Evolutionary conservation across 371 early-diverging fungal genomes (phyloP), one percentile per base, ranked within the genome.

Genomic region (Mucor sp.): DNA sequence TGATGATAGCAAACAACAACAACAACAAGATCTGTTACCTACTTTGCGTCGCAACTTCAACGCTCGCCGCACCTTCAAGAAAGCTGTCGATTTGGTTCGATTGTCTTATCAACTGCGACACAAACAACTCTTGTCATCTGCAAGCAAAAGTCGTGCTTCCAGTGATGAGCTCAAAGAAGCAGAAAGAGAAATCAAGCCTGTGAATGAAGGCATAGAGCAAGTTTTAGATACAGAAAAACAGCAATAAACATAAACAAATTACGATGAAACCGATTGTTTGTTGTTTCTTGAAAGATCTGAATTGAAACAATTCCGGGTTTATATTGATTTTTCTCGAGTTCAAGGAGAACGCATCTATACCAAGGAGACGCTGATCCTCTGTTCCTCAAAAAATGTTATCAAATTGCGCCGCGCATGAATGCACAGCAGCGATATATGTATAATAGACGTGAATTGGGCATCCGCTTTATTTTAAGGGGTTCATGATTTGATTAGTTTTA

Each of bases 21-120:
- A 69, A 14, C 62, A 63, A 9, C 68, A 74, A 44, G 79, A 91
- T 68, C 72, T 95, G 59, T 77, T 94, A 69, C 91, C 92, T 12
- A 85, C 76, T 63, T 89, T 95, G 60, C 83, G 85, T 39, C 81
- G 89, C 62, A 92, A 93, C 77, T 93, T 94, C 74, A 90, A 92
- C 70, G 93, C 94, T 7, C 86, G 88, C 56, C 81, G 86, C 23
- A 90, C 88, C 28, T 87, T 92, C 77, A 87, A 83, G 65, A 87
- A 87, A 33, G 93, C 92, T 17, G 85, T 92, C 33, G 74, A 85
- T 41, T 67, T 87, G 71, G 74, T 89, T 19, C 82, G 81, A 15
- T 56, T 81, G 12, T 81, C 81, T 14, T 71, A 76, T 44, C 78
- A 81, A 47, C 65, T 81, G 32, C 69, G 70, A 14, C 76, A 81